Base-by-base conservation (phyloP, 305 asterid genomes). In the Solanum aculeatissimum region DNA sequence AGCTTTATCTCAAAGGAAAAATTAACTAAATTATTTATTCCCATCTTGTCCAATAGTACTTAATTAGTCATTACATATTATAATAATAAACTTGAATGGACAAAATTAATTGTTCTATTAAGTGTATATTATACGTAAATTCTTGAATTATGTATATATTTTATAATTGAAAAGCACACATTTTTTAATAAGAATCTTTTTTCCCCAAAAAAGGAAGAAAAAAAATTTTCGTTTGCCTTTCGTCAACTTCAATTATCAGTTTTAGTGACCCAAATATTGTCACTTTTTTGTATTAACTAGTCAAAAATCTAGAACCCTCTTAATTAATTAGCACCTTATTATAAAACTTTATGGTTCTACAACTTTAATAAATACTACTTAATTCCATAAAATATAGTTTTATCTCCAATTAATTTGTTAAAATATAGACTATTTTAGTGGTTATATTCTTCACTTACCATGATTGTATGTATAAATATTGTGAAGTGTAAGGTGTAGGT, bases 231-330 rank as follows among this genome's bases (percentile, higher is more conserved):
- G 84, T 68, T 66, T 83, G 78, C 83, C 63, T 68, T 47, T 88
- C 87, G 85, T 88, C 89, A 87, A 74, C 83, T 83, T 88, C 91
- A 84, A 89, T 91, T 87, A 84, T 19, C 35, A 84, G 49, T 75
- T 72, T 23, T 84, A 84, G 89, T 87, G 90, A 78, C 51, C 86
- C 57, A 84, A 62, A 71, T 83, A 82, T 62, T 69, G 72, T 62
- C 47, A 71, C 82, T 42, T 87, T 81, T 19, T 79, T 63, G 42
- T 16, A 38, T 23, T 65, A 77, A 40, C 80, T 74, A 82, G 74
- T 77, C 12, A 83, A 62, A 42, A 72, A 71, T n/a, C 89, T 86
- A 54, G 87, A 88, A 88, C 38, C 71, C 90, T 84, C 88, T 75
- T 19, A 58, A 84, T 60, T 58, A 40, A 40, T 40, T 40, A 40